Evolutionary conservation across 768 basidiomycete species (phyloP), one percentile per base, ranked within the genome.

Genomic region (Termitomyces sp.): DNA sequence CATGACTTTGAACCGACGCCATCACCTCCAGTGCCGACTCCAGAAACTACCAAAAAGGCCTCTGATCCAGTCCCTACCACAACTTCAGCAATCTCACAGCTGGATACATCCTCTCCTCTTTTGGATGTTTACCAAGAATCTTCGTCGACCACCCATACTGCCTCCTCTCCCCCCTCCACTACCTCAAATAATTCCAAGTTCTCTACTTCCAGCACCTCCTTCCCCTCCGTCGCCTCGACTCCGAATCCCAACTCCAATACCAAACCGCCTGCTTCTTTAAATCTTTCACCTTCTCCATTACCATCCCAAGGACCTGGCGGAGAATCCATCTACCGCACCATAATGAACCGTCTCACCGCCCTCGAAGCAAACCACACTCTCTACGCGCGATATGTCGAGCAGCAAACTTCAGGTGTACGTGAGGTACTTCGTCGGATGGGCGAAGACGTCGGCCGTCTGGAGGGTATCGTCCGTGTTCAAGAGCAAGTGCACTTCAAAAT

Each of bases 291-390:
- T 14, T 50, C 28, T 55, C 67, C 19, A 43, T 60, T 7, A 35
- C 60, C n/a, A 54, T 65, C 52, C 59, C 62, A 42, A 59, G 53
- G 66, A 48, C 43, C 68, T 0, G 78, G 81, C 12, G 91, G 91
- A 23, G 97, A 99, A 68, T 95, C 93, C 1, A 94, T 99, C 61
- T 98, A 97, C 64, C 87, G 94, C 8, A 91, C 88, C 12, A 99
- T 98, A 62, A 95, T 95, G 85, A 96, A 97, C 63, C 86, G 94
- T 7, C 78, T 99, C 11, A 82, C 83, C 2, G 82, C 84, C 6
- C 79, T 98, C 14, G 95, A 98, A 69, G 80, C 81, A 9, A 97
- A 95, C 63, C 89, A 94, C 48, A 91, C 91, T 0, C 76, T 98
- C 3, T 87, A 91, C 44, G 80, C 85, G 56, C 71, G 84, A 17